Conservation (phyloP, 345 rosid genomes). For the Lepidium sativum region DNA sequence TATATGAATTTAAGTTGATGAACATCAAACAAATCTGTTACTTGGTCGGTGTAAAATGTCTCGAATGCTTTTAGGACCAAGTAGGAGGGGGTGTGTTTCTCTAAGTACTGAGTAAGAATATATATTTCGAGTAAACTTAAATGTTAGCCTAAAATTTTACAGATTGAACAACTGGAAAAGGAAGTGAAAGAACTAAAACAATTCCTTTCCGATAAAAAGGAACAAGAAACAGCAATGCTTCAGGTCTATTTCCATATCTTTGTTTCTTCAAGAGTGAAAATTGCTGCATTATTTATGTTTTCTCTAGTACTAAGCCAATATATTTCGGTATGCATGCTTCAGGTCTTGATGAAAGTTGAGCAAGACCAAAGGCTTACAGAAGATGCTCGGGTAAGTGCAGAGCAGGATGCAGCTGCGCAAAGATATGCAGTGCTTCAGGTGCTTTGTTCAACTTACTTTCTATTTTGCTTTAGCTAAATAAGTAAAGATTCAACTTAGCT, state of each 20-base stretch:
- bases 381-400: slow-evolving; percentile 77
- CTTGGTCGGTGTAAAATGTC: background rate
- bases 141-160: slow-evolving; percentile 8
- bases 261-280: background rate
- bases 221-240: slow-evolving; percentile 84
- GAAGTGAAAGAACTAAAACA: slow-evolving; percentile 51
- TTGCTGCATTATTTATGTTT: background rate
- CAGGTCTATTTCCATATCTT: slow-evolving; percentile 36
- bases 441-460: background rate
- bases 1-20: background rate
- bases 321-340: background rate
- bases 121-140: background rate
- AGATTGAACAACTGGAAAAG: slow-evolving; percentile 73
- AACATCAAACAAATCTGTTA: background rate
- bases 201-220: slow-evolving; percentile 65
- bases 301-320: background rate
- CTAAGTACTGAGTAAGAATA: background rate
- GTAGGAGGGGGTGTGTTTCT: background rate
- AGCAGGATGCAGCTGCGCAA: slow-evolving; percentile 71
- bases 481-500: background rate
- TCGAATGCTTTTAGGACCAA: background rate
- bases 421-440: slow-evolving; percentile 77
- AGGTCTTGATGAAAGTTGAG: slow-evolving; percentile 83
- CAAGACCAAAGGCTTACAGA: slow-evolving; percentile 87
- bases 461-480: background rate